Percentiles rank a stretch among this genome's conserved stretches.
Evolutionary conservation across 2,329 filamentous ascomycete genomes (phyloP).

Genomic region (Neocucurbitaria cava): DNA sequence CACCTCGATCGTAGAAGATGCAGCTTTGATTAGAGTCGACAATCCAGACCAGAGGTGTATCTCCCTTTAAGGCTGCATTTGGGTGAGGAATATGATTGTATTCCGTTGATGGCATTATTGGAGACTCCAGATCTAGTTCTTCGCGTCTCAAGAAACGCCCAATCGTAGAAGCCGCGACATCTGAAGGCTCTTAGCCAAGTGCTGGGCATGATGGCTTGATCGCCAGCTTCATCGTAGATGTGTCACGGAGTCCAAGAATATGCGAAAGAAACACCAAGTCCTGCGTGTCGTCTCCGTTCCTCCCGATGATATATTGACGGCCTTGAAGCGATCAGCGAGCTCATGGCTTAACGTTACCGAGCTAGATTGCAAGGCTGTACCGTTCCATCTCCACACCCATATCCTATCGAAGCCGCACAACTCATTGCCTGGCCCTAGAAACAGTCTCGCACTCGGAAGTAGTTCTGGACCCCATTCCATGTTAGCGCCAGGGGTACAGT

Average conservation of each 20-base stretch:
- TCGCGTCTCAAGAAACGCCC: neutral
- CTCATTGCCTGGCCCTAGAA: neutral
- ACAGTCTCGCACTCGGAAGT: neutral
- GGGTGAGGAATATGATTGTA: neutral
- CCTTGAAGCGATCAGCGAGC: neutral
- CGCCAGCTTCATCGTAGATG: neutral
- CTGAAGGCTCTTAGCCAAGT: neutral
- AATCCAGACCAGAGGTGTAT: slow-evolving; percentile 5
- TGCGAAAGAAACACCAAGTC: neutral
- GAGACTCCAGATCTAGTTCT: neutral
- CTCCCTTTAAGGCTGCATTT: neutral
- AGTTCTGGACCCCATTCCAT: neutral
- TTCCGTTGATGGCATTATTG: neutral
- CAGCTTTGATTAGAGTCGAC: slow-evolving; percentile 10
- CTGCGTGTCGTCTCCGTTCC: neutral
- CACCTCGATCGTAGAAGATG: slow-evolving; percentile 9
- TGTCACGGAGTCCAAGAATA: neutral
- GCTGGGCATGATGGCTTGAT: neutral
- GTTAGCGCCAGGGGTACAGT: neutral
- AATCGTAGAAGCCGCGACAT: neutral
- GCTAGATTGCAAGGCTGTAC: neutral
- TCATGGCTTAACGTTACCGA: neutral
- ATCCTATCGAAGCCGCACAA: neutral
- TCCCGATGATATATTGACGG: neutral
- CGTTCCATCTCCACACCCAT: neutral